Base-by-base conservation (phyloP, 441 rosid species). In the Pelargonium hybrid region DNA sequence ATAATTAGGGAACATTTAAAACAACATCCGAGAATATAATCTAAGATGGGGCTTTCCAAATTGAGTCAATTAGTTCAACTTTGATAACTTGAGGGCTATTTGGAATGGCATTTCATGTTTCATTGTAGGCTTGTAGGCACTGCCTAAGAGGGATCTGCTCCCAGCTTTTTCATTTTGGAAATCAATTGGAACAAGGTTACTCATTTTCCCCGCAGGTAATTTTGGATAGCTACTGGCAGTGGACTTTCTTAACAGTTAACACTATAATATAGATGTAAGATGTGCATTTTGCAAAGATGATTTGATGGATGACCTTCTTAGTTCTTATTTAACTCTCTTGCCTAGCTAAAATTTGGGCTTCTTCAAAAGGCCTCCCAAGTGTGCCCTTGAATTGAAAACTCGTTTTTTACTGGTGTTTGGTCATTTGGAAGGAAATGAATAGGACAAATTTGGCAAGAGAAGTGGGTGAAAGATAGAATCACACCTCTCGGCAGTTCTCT, bases 1-100 rank as follows among this genome's bases (percentile, higher is more conserved):
- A 68, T 47, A 62, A 65, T 15, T 62, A 65, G 13, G 48, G 65
- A 57, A 41, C 43, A 54, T 50, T 26, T 26, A 25, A 69, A 63
- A 73, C 11, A 7, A 17, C 52, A 47, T 23, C 43, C 31, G 67
- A 61, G 13, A 43, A 21, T 59, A 45, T 23, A 56, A 43, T 18
- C 54, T 25, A 34, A 7, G 17, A 8, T 15, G 4, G 52, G 34
- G 37, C 14, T 73, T 54, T 5, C n/a, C 61, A 17, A 25, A 54
- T 54, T 54, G 23, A 54, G 23, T 18, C 61, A 54, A 18, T 54
- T 0, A 6, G 23, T 54, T 54, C 23, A 54, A 54, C 23, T 15
- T 54, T 17, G 11, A 50, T 14, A 50, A 48, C 13, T 15, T 48
- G 17, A 48, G 56, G 7, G 56, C 56, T 48, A 13, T 45, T 45